Evolutionary conservation across 495 filamentous ascomycete genomes (phyloP), one percentile per base, ranked within the genome.

Genomic region (Schizothecium vesticola): DNA sequence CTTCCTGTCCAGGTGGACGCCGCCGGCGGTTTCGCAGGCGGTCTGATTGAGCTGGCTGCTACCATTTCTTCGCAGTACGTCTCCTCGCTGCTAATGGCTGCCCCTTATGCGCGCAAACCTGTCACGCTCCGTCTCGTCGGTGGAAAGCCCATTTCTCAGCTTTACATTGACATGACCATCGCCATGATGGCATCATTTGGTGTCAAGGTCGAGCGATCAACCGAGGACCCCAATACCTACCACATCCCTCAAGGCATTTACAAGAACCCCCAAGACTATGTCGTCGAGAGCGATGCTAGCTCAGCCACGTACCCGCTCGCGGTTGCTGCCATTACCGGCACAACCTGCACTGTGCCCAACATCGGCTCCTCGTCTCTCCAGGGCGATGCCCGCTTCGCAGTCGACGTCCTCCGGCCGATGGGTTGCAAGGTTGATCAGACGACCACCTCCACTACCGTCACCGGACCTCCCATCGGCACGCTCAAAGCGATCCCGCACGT

Each of bases 101-200:
- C 96, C 8, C 95, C 95, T 2, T 97, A 97, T 71, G 95, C 95
- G 62, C 96, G 94, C 78, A 88, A 94, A 72, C 92, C 95, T 3
- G 93, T 98, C 28, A 97, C 92, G 8, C 81, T 99, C 69, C 89
- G 88, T 10, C 82, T 99, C 59, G 90, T 97, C 56, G 94, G 94
- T 56, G 95, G 93, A 64, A 97, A 96, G 80, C 94, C 94, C 3
- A 97, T 98, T 69, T 97, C 94, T 1, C 93, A 97, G 77, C 90
- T 90, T 19, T 99, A 99, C 74, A 98, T 98, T 75, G 93, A 98
- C 72, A 97, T 99, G 94, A 99, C 95, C 19, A 94, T 92, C 16
- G 86, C 92, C 22, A 98, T 99, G 94, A 99, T 99, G 95, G 86
- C 89, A 33, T 86, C 89, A 6, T 99, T 99, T 74, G 95, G 95